These are phyloP conservation scores for Termitomyces sp. DNA, from an alignment of 1,284 basidiomycete species.

Conservation along the genomic window DNA sequence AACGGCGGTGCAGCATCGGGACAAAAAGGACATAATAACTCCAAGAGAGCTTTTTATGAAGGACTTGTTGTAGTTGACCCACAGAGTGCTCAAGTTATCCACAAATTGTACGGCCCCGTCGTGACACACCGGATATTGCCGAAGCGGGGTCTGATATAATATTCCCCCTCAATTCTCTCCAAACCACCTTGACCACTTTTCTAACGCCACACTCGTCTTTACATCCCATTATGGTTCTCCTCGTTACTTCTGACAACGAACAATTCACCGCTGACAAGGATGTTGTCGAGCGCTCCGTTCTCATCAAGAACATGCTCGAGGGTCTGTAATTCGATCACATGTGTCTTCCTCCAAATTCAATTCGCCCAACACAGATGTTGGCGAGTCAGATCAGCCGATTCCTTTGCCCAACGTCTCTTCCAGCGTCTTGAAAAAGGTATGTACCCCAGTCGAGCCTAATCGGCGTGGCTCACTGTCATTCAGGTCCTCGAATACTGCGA, in stretches of 20 bases:
- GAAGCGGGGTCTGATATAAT: constrained; percentile 23
- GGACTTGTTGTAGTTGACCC: too few relatives aligned
- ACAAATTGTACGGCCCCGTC: constrained; percentile 7
- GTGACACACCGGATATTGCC: constrained; percentile 32
- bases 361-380: constrained; percentile 65
- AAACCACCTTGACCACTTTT: constrained; percentile 11
- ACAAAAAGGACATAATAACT: constrained; percentile 25
- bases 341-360: constrained; percentile 15
- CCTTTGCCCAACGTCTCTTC: constrained; percentile 97
- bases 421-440: constrained; percentile 92
- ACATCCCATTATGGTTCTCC: constrained; percentile 61
- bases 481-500: constrained; percentile 99
- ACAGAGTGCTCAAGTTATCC: background rate
- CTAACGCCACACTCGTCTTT: constrained; percentile 19
- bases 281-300: constrained; percentile 90
- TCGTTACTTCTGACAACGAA: constrained; percentile 94
- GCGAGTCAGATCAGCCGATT: constrained; percentile 89
- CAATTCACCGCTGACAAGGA: constrained; percentile 92
- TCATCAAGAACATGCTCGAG: constrained; percentile 99
- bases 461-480: constrained; percentile 14
- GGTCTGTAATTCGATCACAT: constrained; percentile 44
- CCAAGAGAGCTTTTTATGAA: background rate
- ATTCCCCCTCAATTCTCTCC: background rate
- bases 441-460: constrained; percentile 10
- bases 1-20: constrained; percentile 33